Percentiles rank a stretch among this genome's conserved stretches.
phyloP scores from a whole-genome alignment of 805 yeast species.

The Naumovozyma baii region DNA sequence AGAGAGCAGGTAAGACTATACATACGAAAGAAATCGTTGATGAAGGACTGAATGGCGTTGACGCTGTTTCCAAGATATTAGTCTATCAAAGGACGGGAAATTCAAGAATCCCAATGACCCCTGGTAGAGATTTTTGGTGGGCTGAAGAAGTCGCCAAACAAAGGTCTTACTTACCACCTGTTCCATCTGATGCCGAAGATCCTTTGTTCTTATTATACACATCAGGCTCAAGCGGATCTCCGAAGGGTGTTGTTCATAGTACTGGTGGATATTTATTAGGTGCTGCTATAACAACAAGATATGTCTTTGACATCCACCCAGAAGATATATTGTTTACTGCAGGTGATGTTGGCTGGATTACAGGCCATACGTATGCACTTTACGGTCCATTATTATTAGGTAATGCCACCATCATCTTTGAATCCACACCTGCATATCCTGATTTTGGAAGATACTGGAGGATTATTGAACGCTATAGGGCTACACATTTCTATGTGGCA shows the following conservation, averaged over 20 bases:
- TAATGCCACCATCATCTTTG: constrained; percentile 86
- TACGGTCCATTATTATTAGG: constrained; percentile 89
- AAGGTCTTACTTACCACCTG: constrained; percentile 80
- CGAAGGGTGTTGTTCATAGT: constrained; percentile 93
- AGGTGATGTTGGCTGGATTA: constrained; percentile 98
- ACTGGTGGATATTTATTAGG: constrained; percentile 94
- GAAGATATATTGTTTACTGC: constrained; percentile 90
- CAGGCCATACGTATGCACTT: constrained; percentile 95
- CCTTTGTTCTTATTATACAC: constrained; percentile 93
- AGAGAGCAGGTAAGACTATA: constrained; percentile 90
- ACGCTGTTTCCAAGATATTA: constrained; percentile 64
- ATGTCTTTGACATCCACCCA: constrained; percentile 85
- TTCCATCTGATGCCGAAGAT: constrained; percentile 82
- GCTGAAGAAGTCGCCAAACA: constrained; percentile 76
- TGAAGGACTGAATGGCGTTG: constrained; percentile 76
- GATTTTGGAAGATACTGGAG: constrained; percentile 94
- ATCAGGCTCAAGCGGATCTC: constrained; percentile 96
- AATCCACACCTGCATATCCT: constrained; percentile 97
- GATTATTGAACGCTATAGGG: constrained; percentile 80
- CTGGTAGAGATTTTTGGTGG: constrained; percentile 91
- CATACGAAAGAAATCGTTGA: constrained; percentile 91
- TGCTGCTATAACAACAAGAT: constrained; percentile 83
- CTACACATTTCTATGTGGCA: constrained; percentile 94
- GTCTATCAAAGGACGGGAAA: constrained; percentile 85
- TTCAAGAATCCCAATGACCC: constrained; percentile 57